These are phyloP conservation scores for Talinum fruticosum DNA, from an alignment of 148 eudicot species.

Conservation along the genomic window DNA sequence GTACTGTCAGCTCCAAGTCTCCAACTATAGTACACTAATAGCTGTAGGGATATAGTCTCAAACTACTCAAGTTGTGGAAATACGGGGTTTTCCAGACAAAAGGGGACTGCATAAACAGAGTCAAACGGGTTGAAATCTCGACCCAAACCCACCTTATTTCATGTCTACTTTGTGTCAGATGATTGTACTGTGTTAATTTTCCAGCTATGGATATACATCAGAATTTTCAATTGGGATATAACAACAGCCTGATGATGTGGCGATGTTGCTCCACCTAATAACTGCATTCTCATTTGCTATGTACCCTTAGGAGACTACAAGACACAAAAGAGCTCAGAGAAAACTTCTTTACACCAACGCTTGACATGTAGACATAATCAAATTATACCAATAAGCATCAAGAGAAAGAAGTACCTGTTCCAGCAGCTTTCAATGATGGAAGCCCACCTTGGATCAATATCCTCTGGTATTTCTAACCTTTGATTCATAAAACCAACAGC, in stretches of 20 bases:
- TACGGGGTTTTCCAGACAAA: too few relatives aligned
- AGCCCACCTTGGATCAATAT: slow-evolving; percentile 73
- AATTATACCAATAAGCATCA: not conserved
- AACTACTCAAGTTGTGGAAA: too few relatives aligned
- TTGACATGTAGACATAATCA: not conserved
- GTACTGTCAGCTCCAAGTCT: not conserved
- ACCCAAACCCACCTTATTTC: not conserved
- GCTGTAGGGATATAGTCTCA: too few relatives aligned
- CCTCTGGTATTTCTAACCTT: slow-evolving; percentile 74
- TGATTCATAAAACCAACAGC: slow-evolving; percentile 96
- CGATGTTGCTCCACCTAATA: not conserved
- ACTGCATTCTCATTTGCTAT: not conserved
- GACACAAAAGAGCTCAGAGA: not conserved
- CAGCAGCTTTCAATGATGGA: slow-evolving; percentile 82
- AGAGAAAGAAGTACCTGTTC: slow-evolving; percentile 45
- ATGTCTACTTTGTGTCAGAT: not conserved
- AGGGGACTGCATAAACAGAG: not conserved
- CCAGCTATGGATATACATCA: not conserved
- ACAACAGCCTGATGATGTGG: not conserved
- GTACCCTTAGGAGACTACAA: not conserved
- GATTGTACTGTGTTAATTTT: not conserved
- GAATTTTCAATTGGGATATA: not conserved
- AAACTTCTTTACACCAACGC: not conserved
- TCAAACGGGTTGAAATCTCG: not conserved
- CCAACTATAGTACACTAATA: too few relatives aligned